Base-by-base conservation (phyloP, 192 early-diverging fungal species). In the Diversispora epigaea region DNA sequence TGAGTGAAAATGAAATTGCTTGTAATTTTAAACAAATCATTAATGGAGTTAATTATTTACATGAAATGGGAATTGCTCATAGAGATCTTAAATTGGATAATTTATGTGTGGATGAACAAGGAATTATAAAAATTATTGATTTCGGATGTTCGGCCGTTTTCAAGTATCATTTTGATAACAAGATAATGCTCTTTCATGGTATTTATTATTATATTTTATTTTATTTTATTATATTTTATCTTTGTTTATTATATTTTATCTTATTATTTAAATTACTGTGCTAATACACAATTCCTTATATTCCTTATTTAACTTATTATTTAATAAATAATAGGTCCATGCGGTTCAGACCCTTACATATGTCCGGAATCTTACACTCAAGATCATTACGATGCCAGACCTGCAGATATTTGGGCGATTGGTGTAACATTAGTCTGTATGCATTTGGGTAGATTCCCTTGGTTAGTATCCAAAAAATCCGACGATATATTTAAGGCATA, bases 291-390 rank as follows among this genome's bases (percentile, higher is more conserved):
- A 57, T 87, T 89, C 43, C 83, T 87, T 70, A 62, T n/a, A n/a
- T n/a, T n/a, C n/a, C n/a, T n/a, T n/a, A n/a, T n/a, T n/a, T n/a
- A n/a, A n/a, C n/a, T n/a, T n/a, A n/a, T n/a, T n/a, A n/a, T n/a
- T 82, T 39, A 80, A 72, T 10, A 83, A 85, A 21, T 86, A 85
- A 76, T 84, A 78, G 97, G 97, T 10, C 83, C 93, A 17, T 91
- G 85, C 77, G 96, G 96, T 7, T 93, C 91, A 12, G 96, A 95
- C 54, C 96, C 96, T 10, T 98, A 97, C 81, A 98, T 98, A 84
- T 95, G 94, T 0, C 96, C 96, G 41, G 96, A 97, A 79, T 83
- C 87, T 22, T 90, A 93, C 72, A 77, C 77, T 21, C 84, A 85
- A 11, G 83, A 84, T 17, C 86, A 90, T 41, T 95, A 98, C 76